Evolutionary conservation across 495 filamentous ascomycete species (phyloP), one percentile per base, ranked within the genome.

Genomic region (Lasiosphaeria hispida): DNA sequence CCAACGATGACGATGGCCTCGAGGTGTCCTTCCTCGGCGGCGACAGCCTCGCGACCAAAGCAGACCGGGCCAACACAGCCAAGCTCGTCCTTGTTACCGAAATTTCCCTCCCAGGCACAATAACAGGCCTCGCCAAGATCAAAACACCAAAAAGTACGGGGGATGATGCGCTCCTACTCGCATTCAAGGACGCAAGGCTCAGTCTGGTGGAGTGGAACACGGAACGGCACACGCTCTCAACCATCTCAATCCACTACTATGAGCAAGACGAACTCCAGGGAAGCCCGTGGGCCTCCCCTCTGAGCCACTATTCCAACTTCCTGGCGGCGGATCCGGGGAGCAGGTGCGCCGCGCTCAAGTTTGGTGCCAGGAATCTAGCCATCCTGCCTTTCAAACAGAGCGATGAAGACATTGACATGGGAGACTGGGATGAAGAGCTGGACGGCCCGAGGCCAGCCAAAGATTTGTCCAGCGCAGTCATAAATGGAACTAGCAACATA

Each of bases 221-320:
- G 15, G 86, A 88, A 63, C 82, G 82, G 39, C 77, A 90, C 67
- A 80, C 81, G 19, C 83, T 97, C 51, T 83, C 83, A 30, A 99
- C 94, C 11, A 84, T 92, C 55, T 96, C 92, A 30, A 92, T 99
- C 62, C 94, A 99, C 75, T 96, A 92, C 75, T 99, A 97, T 69
- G 94, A 99, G 69, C 84, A 92, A 68, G 92, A 97, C 66, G 92
- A 96, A 64, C 76, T 91, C 58, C 82, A 82, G 55, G 80, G 83
- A 34, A 87, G 80, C 63, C 92, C 86, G 15, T 97, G 86, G 88
- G 81, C 83, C 35, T 83, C 85, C 18, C 84, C 87, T 43, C 68
- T 91, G 57, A 82, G 81, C 64, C 77, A 83, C 47, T 87, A 83
- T 72, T 80, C 82, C 64, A 96, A 87, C 66, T 87, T 89, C 55